Evolutionary conservation across 768 basidiomycete species (phyloP), one percentile per base, ranked within the genome.

Genomic region (Amanita thiersii): DNA sequence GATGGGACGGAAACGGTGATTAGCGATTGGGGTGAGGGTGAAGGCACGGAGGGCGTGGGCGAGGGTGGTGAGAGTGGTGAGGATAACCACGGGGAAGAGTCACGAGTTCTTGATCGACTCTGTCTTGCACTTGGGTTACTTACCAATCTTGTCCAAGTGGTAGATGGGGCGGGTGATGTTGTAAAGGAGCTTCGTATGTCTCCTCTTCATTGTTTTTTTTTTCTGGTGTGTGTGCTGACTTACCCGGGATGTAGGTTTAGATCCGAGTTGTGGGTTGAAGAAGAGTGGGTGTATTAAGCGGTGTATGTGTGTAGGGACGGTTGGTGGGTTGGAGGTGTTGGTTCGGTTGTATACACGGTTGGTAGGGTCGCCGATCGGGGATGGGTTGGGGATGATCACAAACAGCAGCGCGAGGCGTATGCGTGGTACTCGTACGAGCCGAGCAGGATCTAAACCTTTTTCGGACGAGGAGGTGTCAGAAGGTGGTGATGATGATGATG

Each of bases 121-220:
- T 89, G 86, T 56, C 77, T 90, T 19, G 72, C 79, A 4, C 69
- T 90, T 4, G 87, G 80, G 1, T 61, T 89, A 7, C 61, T 89
- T 29, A 86, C 85, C 39, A 89, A 88, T 56, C 62, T 89, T 31
- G 75, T 86, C 0, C 82, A 87, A 52, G 63, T 63, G 4, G 62
- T 69, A n/a, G 65, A 69, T 0, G 63, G 58, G n/a, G 68, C 70
- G 7, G 75, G 73, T 32, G 56, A 66, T 26, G 50, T 63, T 2
- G 55, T 77, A 6, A 66, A 71, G 30, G 62, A 66, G 9, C 71
- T 64, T 28, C 61, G 84, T 84, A 54, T 47, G 78, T 57, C 1
- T 34, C 25, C 7, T 15, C 37, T 14, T 12, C 38, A 9, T n/a
- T 15, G 19, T n/a, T 12, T 28, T n/a, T n/a, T 15, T 3, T 30